Conservation (phyloP, 2,329 filamentous ascomycete genomes). For the Graphiopsis chlorocephala region DNA sequence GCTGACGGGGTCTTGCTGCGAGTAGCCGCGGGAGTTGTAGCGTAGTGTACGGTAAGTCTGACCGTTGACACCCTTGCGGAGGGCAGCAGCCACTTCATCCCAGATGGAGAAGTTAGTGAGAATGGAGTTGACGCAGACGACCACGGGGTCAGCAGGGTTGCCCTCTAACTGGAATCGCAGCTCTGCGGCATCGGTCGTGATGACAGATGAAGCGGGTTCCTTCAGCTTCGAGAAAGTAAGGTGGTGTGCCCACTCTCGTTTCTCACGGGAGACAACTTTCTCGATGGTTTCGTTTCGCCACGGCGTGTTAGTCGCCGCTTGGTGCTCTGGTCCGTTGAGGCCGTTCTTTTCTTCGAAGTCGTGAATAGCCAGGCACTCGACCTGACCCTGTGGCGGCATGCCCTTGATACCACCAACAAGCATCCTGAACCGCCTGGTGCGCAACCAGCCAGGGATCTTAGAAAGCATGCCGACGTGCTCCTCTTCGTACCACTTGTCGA, state of each 20-base stretch:
- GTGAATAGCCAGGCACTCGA: slow-evolving; percentile 65
- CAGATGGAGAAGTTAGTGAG: slow-evolving; percentile 77
- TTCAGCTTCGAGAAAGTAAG: slow-evolving; percentile 69
- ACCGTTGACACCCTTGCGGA: slow-evolving; percentile 51
- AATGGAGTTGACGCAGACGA: slow-evolving; percentile 78
- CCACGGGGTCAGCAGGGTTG: slow-evolving; percentile 64
- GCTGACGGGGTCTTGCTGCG: slow-evolving; percentile 38
- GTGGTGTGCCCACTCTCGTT: slow-evolving; percentile 65
- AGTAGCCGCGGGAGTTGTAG: slow-evolving; percentile 72
- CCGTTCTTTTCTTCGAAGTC: slow-evolving; percentile 69
- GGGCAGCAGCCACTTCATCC: slow-evolving; percentile 67
- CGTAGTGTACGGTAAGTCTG: slow-evolving; percentile 70
- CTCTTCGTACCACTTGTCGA: slow-evolving; percentile 68
- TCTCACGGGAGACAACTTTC: slow-evolving; percentile 57
- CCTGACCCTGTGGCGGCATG: slow-evolving; percentile 44
- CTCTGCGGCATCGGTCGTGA: slow-evolving; percentile 63
- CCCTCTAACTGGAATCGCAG: slow-evolving; percentile 77
- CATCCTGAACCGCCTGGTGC: slow-evolving; percentile 68
- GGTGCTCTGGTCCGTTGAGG: slow-evolving; percentile 61
- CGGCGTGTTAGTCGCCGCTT: slow-evolving; percentile 59
- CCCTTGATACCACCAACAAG: slow-evolving; percentile 57
- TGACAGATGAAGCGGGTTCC: slow-evolving; percentile 66
- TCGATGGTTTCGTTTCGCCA: slow-evolving; percentile 60
- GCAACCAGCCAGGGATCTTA: slow-evolving; percentile 75
- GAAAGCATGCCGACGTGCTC: slow-evolving; percentile 71